Conservation (phyloP, 176 grass and related monocot genomes). For the Eremochloa ophiuroides region DNA sequence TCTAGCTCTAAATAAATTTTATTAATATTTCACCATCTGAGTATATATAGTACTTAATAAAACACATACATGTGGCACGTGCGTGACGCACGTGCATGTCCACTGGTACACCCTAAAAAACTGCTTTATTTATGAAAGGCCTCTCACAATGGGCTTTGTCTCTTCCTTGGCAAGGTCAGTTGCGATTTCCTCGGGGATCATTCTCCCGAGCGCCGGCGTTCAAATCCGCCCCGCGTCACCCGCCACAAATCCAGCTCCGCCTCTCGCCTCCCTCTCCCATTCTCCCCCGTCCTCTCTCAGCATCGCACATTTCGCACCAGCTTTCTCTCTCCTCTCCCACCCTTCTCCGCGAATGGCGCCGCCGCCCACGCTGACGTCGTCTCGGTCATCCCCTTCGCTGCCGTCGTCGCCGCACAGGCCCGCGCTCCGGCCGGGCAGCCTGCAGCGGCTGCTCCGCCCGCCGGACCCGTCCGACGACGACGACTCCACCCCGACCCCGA, state of each 20-base stretch:
- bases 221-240: conserved; percentile 36
- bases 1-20: too few relatives aligned
- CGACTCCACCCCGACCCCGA: conserved; percentile 1
- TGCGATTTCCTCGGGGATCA: background rate
- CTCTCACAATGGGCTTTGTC: too few relatives aligned
- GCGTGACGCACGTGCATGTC: too few relatives aligned
- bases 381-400: conserved; percentile 16
- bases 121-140: too few relatives aligned
- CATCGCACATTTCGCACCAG: background rate
- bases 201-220: background rate
- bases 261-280: background rate
- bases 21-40: too few relatives aligned
- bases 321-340: conserved; percentile 1
- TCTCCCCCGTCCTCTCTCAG: background rate
- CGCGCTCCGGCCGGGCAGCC: conserved; percentile 57
- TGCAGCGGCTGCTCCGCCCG: conserved; percentile 60
- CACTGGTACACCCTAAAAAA: too few relatives aligned
- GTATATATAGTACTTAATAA: too few relatives aligned
- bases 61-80: too few relatives aligned
- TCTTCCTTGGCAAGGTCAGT: too few relatives aligned
- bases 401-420: conserved; percentile 45
- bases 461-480: conserved; percentile 38
- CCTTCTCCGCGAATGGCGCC: conserved; percentile 24
- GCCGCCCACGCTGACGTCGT: background rate
- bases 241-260: conserved; percentile 35